phyloP scores from a whole-genome alignment of 768 basidiomycete genomes.

The Kwoniella pini region DNA sequence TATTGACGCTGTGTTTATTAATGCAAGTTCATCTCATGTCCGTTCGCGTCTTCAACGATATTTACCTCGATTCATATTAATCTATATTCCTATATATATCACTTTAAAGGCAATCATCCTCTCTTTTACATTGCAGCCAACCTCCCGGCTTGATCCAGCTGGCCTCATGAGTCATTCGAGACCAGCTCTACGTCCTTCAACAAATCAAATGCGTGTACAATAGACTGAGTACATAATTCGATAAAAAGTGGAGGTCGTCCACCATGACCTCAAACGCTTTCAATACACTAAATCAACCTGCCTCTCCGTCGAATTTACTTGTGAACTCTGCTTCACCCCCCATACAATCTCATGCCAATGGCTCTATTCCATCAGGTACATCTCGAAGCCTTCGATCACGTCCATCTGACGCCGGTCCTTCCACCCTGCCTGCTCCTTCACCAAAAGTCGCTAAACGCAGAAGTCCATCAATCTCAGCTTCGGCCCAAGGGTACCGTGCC shows the following conservation, averaged over 20 bases:
- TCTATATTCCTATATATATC: neutral
- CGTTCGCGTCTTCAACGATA: conserved; percentile 17
- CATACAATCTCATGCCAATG: neutral
- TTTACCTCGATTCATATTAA: conserved; percentile 10
- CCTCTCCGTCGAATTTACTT: neutral
- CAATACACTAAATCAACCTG: neutral
- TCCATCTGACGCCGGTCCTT: conserved; percentile 25
- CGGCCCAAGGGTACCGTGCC: conserved; percentile 4
- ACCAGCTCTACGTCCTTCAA: neutral
- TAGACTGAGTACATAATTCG: neutral
- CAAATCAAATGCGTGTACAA: neutral
- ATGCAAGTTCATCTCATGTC: neutral
- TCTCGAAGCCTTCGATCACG: conserved; percentile 33
- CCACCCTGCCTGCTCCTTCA: neutral
- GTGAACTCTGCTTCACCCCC: neutral
- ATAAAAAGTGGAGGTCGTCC: conserved; percentile 47
- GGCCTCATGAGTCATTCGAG: no score
- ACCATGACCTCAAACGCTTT: conserved; percentile 33
- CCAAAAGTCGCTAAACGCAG: neutral
- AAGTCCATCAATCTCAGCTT: neutral
- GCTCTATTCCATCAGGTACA: neutral
- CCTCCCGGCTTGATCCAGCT: no score
- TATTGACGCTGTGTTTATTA: neutral
- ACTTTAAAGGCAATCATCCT: neutral
- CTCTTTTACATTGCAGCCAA: neutral